Evolutionary conservation across 2,329 filamentous ascomycete genomes (phyloP).

Genomic region (Ceratocystis ficicola): DNA sequence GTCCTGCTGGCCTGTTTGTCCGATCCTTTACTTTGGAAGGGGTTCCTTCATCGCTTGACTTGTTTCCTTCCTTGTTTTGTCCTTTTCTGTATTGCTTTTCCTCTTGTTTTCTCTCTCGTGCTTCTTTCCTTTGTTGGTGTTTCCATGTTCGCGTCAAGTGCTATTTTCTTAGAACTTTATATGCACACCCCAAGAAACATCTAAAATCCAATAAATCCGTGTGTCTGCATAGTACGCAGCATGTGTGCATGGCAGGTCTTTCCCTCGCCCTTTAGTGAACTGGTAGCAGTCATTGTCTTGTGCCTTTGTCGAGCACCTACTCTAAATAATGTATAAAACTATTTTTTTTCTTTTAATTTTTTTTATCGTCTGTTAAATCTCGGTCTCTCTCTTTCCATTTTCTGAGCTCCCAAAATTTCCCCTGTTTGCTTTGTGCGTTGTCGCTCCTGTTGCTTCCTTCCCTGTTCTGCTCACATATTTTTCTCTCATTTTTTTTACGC

Average conservation of each 20-base stretch:
- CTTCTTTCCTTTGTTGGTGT: constrained; percentile 16
- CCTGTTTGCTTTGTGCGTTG: neutral
- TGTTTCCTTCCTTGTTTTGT: constrained; percentile 22
- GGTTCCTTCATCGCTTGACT: neutral
- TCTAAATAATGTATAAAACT: neutral
- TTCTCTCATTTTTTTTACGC: constrained; percentile 10
- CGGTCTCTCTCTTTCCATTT: neutral
- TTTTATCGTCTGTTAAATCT: constrained; percentile 8
- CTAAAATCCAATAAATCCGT: neutral
- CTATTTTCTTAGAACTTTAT: neutral
- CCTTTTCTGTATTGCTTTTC: constrained; percentile 18
- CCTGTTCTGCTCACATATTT: constrained; percentile 2
- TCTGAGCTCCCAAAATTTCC: neutral
- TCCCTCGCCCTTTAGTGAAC: neutral
- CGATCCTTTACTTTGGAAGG: neutral
- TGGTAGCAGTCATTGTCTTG: neutral
- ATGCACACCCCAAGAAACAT: neutral
- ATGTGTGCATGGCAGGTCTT: neutral
- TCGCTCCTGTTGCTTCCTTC: neutral
- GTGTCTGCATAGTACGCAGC: neutral
- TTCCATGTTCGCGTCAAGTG: constrained; percentile 10
- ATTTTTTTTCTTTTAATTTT: neutral
- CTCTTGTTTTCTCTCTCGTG: constrained; percentile 11
- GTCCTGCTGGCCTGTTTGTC: neutral
- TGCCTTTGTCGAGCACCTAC: neutral